Base-by-base conservation (phyloP, 2,329 filamentous ascomycete genomes). In the Neonectria sp. region DNA sequence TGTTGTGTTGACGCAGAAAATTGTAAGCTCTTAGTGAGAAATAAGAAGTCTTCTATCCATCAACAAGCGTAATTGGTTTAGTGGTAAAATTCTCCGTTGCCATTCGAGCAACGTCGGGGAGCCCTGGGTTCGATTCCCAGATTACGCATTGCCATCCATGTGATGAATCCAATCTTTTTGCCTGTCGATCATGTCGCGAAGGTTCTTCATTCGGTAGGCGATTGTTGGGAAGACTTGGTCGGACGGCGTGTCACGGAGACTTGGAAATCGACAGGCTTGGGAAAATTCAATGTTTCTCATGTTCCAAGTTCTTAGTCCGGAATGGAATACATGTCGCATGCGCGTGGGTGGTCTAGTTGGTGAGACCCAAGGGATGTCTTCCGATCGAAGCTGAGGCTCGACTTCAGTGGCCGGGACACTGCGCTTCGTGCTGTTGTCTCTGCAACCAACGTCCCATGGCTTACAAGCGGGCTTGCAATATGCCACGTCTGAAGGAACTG, bases 1-100 rank as follows among this genome's bases (percentile, higher is more conserved):
- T 35, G 11, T 33, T 33, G 31, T 35, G 33, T 29, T 29, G 33
- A 21, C 21, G 21, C 21, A 21, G 21, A 21, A 21, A 21, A 21
- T 21, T 21, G 21, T 21, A 21, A 21, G 21, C 1, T 21, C 21
- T 21, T 21, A 21, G 21, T 21, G 2, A 21, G 1, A 21, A 21
- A 21, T 21, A 7, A 12, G 3, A 13, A 13, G 12, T 3, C 12
- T 3, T n/a, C 2, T 3, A 6, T 40, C 8, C 21, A 37, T 24
- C 11, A 35, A 53, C n/a, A 33, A 37, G 51, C 51, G 51, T 53
- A n/a, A 53, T 53, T 53, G 51, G 51, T 53, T 53, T 53, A 53
- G 51, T 53, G 51, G 51, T 53, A 53, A 53, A 53, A 53, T 53
- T 53, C 51, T 53, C 51, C 51, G 51, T 53, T 53, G 51, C 51